Conservation (phyloP, 2,329 filamentous ascomycete genomes). For the Alternaria ethzedia region DNA sequence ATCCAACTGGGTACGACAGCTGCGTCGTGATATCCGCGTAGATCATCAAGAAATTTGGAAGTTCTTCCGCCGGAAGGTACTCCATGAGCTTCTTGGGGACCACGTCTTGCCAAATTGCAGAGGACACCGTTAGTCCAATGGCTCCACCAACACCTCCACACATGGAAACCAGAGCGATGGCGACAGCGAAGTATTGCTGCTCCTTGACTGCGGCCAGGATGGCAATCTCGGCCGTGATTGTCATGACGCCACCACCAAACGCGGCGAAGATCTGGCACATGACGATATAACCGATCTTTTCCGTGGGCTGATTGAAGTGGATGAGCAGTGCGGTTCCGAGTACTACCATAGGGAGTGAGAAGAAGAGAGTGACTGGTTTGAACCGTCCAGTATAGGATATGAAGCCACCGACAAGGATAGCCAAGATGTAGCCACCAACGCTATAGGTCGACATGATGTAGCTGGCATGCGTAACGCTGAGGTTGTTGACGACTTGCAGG, state of each 20-base stretch:
- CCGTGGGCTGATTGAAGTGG: conserved; percentile 38
- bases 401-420: conserved; percentile 23
- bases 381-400: conserved; percentile 33
- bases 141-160: conserved; percentile 61
- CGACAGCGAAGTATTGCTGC: conserved; percentile 24
- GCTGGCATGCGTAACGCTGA: conserved; percentile 36
- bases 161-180: conserved; percentile 53
- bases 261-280: conserved; percentile 46
- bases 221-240: conserved; percentile 36
- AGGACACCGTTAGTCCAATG: conserved; percentile 59
- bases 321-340: conserved; percentile 43
- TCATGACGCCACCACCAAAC: conserved; percentile 31
- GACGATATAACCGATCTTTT: conserved; percentile 41
- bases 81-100: conserved; percentile 58
- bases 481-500: conserved; percentile 47
- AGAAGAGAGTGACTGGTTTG: conserved; percentile 31
- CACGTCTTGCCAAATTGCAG: conserved; percentile 67
- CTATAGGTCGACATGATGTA: conserved; percentile 47
- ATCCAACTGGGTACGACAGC: conserved; percentile 58
- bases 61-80: conserved; percentile 53
- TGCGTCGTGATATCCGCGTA: conserved; percentile 62
- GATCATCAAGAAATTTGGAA: conserved; percentile 48
- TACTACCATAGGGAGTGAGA: conserved; percentile 32
- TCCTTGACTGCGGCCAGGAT: conserved; percentile 30
- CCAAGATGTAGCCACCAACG: conserved; percentile 22